A percentile compares a stretch with the other conserved stretches of the same genome.
Evolutionary conservation across 1,284 basidiomycete species (phyloP).

Genomic region (Naganishia sp.): DNA sequence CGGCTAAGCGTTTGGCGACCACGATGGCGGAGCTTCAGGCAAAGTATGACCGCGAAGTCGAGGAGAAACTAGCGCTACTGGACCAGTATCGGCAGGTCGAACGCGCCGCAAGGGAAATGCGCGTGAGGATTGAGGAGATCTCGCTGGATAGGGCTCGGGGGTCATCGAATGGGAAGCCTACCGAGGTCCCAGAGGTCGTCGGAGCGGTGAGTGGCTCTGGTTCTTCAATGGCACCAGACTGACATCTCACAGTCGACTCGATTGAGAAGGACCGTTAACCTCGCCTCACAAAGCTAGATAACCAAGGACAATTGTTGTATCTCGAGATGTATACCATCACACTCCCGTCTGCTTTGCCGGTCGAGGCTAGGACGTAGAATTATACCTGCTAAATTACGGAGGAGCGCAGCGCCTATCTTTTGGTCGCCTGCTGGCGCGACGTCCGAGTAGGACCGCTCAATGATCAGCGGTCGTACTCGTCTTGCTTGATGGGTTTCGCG

Average conservation of each 20-base stretch:
- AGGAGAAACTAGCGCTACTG: constrained; percentile 42
- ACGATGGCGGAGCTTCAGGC: constrained; percentile 70
- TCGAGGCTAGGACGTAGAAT: no score
- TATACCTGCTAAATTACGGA: no score
- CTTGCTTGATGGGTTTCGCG: no score
- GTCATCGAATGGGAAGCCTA: no score
- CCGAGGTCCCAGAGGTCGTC: not conserved
- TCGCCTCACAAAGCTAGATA: not conserved
- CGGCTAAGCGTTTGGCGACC: constrained; percentile 62
- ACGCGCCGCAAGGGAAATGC: constrained; percentile 17
- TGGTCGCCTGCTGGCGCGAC: no score
- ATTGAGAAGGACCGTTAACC: not conserved
- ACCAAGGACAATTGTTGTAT: not conserved
- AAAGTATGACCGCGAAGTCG: constrained; percentile 61
- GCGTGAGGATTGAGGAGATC: constrained; percentile 7
- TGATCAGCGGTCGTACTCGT: no score
- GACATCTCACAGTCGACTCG: not conserved
- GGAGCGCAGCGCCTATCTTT: no score
- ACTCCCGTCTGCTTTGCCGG: not conserved
- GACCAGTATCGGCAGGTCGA: constrained; percentile 22
- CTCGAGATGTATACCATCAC: not conserved
- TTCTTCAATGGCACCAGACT: not conserved
- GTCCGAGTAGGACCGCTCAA: no score
- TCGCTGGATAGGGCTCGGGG: constrained; percentile 8
- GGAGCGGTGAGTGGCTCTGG: not conserved